These are phyloP conservation scores for Straminergon stramineum DNA, from an alignment of 225 moss, liverwort and hornwort species.

Conservation along the genomic window DNA sequence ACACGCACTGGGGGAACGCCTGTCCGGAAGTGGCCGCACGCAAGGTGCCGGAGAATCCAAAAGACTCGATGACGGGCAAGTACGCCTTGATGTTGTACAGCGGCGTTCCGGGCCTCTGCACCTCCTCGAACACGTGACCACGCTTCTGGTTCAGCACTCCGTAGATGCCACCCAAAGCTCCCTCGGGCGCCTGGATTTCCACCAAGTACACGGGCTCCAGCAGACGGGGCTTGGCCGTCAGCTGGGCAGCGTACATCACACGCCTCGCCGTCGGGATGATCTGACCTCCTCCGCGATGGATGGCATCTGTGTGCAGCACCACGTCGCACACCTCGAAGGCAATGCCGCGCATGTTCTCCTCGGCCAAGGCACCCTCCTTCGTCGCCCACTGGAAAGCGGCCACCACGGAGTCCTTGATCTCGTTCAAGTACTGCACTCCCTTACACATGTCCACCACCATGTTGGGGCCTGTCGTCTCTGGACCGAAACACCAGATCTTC, in stretches of 20 bases:
- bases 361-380: constrained; percentile 43
- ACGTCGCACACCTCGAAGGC: constrained; percentile 56
- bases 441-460: constrained; percentile 61
- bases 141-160: constrained; percentile 55
- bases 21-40: constrained; percentile 42
- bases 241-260: constrained; percentile 38
- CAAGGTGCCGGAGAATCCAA: constrained; percentile 37
- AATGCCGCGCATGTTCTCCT: constrained; percentile 55
- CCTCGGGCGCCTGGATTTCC: constrained; percentile 50
- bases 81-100: constrained; percentile 57
- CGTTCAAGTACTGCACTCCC: constrained; percentile 56
- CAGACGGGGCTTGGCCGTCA: constrained; percentile 42
- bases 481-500: constrained; percentile 59
- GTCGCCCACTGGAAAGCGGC: constrained; percentile 53
- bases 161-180: constrained; percentile 38
- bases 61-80: constrained; percentile 48
- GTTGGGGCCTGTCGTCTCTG: constrained; percentile 42
- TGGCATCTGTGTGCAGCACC: constrained; percentile 39
- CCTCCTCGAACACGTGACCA: constrained; percentile 54
- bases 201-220: constrained; percentile 49
- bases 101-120: constrained; percentile 48
- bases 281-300: constrained; percentile 43
- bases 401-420: constrained; percentile 47
- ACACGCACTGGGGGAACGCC: constrained; percentile 44
- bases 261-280: constrained; percentile 38